Evolutionary conservation across 345 rosid species (phyloP).

Genomic region (Aquilaria sinensis): DNA sequence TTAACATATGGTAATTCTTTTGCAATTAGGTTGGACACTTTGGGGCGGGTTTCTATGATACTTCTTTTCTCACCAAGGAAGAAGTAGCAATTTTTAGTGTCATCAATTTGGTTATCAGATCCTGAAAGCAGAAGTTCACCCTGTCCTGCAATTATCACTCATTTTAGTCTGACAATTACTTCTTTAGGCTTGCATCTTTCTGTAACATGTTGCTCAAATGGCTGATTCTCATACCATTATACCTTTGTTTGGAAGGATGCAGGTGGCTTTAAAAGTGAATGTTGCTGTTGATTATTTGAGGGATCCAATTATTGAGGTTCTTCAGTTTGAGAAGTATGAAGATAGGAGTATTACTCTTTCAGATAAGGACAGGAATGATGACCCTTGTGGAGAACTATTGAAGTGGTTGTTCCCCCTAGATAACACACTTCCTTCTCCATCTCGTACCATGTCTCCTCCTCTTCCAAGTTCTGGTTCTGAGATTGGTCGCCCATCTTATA

Average conservation of each 20-base stretch:
- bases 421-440: conserved; percentile 48
- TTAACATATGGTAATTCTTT: too few relatives aligned
- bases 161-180: too few relatives aligned
- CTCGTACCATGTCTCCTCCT: conserved; percentile 58
- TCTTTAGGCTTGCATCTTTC: background rate
- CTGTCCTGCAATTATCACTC: too few relatives aligned
- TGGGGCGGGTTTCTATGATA: too few relatives aligned
- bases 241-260: conserved; percentile 92
- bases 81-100: too few relatives aligned
- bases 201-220: background rate
- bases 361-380: conserved; percentile 37
- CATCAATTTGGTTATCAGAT: too few relatives aligned
- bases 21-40: too few relatives aligned
- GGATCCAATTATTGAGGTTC: conserved; percentile 91
- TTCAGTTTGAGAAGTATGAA: conserved; percentile 87
- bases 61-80: too few relatives aligned
- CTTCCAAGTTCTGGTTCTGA: conserved; percentile 45
- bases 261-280: conserved; percentile 88
- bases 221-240: conserved; percentile 41
- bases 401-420: conserved; percentile 97
- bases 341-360: conserved; percentile 27
- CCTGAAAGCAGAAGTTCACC: too few relatives aligned
- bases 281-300: conserved; percentile 58
- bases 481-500: conserved; percentile 44
- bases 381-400: conserved; percentile 70